Percentiles rank a stretch among this genome's conserved stretches.
Evolutionary conservation across 352 stramenopile species (phyloP).

Genomic region (Globisporangium rhizosaccharum): DNA sequence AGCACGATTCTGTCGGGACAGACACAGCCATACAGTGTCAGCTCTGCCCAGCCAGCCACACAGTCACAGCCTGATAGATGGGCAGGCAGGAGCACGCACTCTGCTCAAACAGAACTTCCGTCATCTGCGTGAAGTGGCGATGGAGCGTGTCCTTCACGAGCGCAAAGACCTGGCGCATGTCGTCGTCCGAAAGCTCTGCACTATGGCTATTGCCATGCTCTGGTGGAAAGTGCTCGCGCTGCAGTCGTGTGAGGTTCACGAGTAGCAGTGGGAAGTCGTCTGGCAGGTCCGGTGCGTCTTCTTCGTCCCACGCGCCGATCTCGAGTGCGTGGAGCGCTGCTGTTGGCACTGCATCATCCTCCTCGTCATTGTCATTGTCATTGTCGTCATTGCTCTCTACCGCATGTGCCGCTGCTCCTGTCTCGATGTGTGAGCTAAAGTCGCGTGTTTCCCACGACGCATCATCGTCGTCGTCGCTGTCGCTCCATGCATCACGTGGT

Average conservation of each 20-base stretch:
- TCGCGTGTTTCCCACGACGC: constrained; percentile 45
- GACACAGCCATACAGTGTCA: not conserved
- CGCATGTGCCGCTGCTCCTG: not conserved
- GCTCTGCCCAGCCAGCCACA: not conserved
- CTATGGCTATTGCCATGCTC: not conserved
- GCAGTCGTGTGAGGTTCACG: constrained; percentile 55
- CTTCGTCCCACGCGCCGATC: constrained; percentile 35
- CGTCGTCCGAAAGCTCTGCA: constrained; percentile 5
- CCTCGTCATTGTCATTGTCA: not conserved
- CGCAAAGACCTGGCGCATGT: constrained; percentile 34
- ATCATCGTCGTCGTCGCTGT: not conserved
- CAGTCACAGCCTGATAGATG: not conserved
- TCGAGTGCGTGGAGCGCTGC: constrained; percentile 3
- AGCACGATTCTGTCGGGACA: constrained; percentile 35
- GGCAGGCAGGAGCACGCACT: constrained; percentile 21
- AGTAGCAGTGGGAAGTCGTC: constrained; percentile 69
- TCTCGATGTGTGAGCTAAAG: constrained; percentile 2
- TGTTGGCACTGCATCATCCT: not conserved
- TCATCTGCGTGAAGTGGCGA: constrained; percentile 50
- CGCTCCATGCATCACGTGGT: constrained; percentile 1
- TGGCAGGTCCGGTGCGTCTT: constrained; percentile 31
- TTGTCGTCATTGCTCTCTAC: not conserved
- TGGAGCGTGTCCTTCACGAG: constrained; percentile 48
- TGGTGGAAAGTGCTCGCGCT: constrained; percentile 44
- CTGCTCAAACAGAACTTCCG: constrained; percentile 66